Base-by-base conservation (phyloP, 441 rosid genomes). In the Adansonia gregorii region DNA sequence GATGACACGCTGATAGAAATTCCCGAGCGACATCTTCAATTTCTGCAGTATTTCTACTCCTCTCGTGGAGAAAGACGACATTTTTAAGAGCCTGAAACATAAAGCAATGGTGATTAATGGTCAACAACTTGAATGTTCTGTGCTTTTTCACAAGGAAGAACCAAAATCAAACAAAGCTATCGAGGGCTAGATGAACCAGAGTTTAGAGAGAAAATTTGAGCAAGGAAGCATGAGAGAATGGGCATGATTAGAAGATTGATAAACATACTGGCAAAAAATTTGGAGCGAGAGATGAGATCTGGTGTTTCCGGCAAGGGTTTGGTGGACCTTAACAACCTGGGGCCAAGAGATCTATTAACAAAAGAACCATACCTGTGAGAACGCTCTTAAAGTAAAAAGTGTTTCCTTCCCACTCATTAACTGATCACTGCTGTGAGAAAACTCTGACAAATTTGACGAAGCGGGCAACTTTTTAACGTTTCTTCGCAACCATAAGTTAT, bases 61-160 rank as follows among this genome's bases (percentile, higher is more conserved):
- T 45, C 9, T 31, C 5, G 2, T 10, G 72, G 54, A 10, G 52
- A 52, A 19, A 43, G 31, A 67, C 24, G n/a, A 67, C 45, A 14
- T 9, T 11, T 17, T 67, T 15, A 67, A 67, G 54, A 45, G 35
- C 72, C 72, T 19, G 72, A 17, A 67, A 19, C 72, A 67, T 19
- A 10, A 46, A 67, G n/a, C 27, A 19, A 9, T 3, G 10, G 3
- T 19, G 11, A 45, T 43, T 64, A 64, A 14, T 5, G 17, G 10
- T 4, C 19, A 63, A 63, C 67, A 63, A 60, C 65, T 60, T 63
- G 46, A 31, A 31, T 14, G 17, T 31, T 64, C 45, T 15, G 9
- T n/a, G 49, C 6, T 65, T 46, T 3, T 67, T 9, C 72, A 41
- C 6, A 12, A 24, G 43, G 24, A 17, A 17, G 27, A 46, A 67